A percentile compares a stretch with the other conserved stretches of the same genome.
Conservation (phyloP, 257 asterid genomes). For the Nicotiana obtusifolia region DNA sequence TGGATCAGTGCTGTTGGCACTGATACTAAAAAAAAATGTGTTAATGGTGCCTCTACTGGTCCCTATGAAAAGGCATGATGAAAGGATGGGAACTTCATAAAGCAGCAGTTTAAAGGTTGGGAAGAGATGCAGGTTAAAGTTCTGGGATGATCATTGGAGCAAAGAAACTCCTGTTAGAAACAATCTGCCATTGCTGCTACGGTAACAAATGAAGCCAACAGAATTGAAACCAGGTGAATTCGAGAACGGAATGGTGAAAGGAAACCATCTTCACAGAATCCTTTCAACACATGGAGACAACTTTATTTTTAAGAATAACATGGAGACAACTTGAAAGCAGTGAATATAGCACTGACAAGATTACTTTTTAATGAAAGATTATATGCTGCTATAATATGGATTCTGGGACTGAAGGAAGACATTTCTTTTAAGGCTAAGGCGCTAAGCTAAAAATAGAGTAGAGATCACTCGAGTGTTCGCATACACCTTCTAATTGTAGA, state of each 20-base stretch:
- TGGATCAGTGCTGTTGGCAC: neutral
- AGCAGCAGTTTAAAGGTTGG: neutral
- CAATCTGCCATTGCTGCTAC: neutral
- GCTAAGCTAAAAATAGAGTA: neutral
- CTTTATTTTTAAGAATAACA: too few relatives aligned
- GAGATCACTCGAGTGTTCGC: neutral
- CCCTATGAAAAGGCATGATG: neutral
- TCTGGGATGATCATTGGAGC: neutral
- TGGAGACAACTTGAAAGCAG: too few relatives aligned
- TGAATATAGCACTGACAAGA: neutral
- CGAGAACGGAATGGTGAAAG: neutral
- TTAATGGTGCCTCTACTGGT: neutral
- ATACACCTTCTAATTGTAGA: neutral
- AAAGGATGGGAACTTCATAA: neutral
- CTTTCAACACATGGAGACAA: neutral
- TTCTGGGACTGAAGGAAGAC: neutral
- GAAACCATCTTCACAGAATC: neutral
- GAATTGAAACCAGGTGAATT: neutral
- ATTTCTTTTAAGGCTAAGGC: neutral
- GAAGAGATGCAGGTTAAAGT: neutral
- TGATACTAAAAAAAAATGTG: neutral
- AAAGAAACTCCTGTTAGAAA: neutral
- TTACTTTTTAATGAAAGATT: neutral
- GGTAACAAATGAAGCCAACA: neutral
- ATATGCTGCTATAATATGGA: neutral